Percentiles rank a stretch among this genome's conserved stretches.
Evolutionary conservation across 768 basidiomycete species (phyloP).

Genomic region (Leccinum boreale): DNA sequence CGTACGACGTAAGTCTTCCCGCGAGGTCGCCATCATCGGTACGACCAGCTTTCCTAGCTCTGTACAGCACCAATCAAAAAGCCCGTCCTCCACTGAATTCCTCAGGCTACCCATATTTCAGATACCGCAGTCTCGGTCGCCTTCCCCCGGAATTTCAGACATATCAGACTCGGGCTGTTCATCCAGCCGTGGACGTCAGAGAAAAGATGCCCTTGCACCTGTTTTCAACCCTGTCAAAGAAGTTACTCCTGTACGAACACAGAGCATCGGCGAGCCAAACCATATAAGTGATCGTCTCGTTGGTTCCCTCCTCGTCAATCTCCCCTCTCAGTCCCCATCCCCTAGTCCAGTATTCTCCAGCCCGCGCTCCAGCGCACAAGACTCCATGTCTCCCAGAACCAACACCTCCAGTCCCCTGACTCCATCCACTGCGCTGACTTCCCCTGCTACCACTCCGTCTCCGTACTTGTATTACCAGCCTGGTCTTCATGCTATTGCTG

Average conservation of each 20-base stretch:
- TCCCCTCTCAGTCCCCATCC: slow-evolving; percentile 36
- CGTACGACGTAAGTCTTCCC: slow-evolving; percentile 42
- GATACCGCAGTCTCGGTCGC: slow-evolving; percentile 35
- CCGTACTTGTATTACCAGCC: slow-evolving; percentile 62
- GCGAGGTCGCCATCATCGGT: slow-evolving; percentile 53
- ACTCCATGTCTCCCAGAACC: slow-evolving; percentile 27
- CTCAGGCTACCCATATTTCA: slow-evolving; percentile 38
- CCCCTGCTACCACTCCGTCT: slow-evolving; percentile 29
- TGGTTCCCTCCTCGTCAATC: slow-evolving; percentile 54
- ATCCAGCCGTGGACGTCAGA: slow-evolving; percentile 25
- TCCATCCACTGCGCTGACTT: slow-evolving; percentile 27
- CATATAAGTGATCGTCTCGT: slow-evolving; percentile 59
- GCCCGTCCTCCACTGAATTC: slow-evolving; percentile 24
- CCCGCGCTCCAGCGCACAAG: slow-evolving; percentile 26
- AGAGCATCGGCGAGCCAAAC: slow-evolving; percentile 60
- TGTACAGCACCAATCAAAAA: slow-evolving; percentile 28
- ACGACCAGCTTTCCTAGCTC: slow-evolving; percentile 33
- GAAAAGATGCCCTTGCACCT: slow-evolving; percentile 34
- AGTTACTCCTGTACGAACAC: slow-evolving; percentile 44
- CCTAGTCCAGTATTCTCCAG: slow-evolving; percentile 27
- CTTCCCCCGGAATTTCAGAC: slow-evolving; percentile 30
- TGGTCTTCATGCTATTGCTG: slow-evolving; percentile 67
- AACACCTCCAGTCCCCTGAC: slow-evolving; percentile 22
- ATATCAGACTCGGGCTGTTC: slow-evolving; percentile 33
- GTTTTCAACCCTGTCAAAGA: slow-evolving; percentile 30